Base-by-base conservation (phyloP, 441 rosid genomes). In the Viola pubescens region DNA sequence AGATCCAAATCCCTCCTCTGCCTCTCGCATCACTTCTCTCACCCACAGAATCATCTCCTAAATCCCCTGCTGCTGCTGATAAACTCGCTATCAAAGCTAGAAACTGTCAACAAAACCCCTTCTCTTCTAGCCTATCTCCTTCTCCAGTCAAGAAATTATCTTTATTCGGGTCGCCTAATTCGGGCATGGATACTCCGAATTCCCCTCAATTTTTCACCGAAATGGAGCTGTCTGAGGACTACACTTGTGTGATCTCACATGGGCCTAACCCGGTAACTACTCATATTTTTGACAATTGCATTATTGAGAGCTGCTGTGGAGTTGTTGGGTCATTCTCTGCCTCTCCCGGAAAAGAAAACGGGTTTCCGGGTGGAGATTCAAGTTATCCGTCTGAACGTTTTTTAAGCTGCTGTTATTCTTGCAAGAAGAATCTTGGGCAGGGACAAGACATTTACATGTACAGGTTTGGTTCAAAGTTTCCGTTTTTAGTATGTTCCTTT, bases 151-250 rank as follows among this genome's bases (percentile, higher is more conserved):
- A 61, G 60, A 72, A 69, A 65, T 55, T 80, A 12, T 0, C 46
- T 4, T 37, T 37, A 10, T 67, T 65, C 49, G 62, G 66, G 4
- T 66, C 74, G 5, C 64, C 60, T 1, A 64, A 64, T 56, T 67
- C 74, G 39, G 63, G 72, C 53, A 63, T 61, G 54, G 68, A 71
- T 9, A 72, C 68, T 45, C 47, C 70, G 16, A 70, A 59, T 44
- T 78, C 95, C 7, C 70, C 85, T 10, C 45, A 72, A 42, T 59
- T 75, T 50, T 58, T 78, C 60, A 51, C 75, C 41, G 90, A 87
- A 48, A 87, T 89, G 94, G 98, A 87, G 43, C 68, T 82, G 19
- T 91, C 97, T 5, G 98, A 91, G 79, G 97, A 91, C 59, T 91
- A 91, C 66, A 91, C 98, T 9, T 83, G 98, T 69, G 88, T 91